phyloP scores from a whole-genome alignment of 2,329 filamentous ascomycete species.

The Fusarium tuaranense region DNA sequence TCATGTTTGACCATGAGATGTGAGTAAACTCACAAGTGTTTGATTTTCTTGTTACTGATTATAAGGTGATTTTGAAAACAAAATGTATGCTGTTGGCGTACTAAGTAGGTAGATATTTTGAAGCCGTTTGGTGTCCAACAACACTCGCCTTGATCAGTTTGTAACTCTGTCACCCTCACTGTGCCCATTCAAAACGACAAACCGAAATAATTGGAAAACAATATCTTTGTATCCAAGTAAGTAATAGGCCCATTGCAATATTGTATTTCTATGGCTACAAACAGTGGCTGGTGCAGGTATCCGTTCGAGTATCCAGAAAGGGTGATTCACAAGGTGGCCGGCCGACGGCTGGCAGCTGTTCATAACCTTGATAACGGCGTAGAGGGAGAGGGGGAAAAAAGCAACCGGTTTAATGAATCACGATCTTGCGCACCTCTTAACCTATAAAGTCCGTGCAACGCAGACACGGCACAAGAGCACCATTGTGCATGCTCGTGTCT shows the following conservation, averaged over 20 bases:
- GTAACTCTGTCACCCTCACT: neutral
- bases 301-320: conserved; percentile 3
- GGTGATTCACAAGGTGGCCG: conserved; percentile 29
- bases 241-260: neutral
- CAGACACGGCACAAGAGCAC: conserved; percentile 19
- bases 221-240: neutral
- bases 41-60: neutral
- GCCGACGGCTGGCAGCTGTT: conserved; percentile 41
- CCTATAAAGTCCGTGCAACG: conserved; percentile 32
- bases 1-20: neutral
- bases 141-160: neutral
- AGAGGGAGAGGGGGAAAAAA: neutral
- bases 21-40: neutral
- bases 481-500: conserved; percentile 30
- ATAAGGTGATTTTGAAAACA: neutral
- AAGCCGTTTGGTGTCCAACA: neutral
- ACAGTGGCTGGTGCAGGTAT: conserved; percentile 20
- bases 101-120: neutral
- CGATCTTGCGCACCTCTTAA: conserved; percentile 4
- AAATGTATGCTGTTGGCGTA: neutral
- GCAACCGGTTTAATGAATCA: conserved; percentile 26
- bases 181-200: neutral
- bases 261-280: neutral
- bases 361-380: conserved; percentile 10
- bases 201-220: neutral